Conservation (phyloP, 768 basidiomycete genomes). For the Calocera cornea region DNA sequence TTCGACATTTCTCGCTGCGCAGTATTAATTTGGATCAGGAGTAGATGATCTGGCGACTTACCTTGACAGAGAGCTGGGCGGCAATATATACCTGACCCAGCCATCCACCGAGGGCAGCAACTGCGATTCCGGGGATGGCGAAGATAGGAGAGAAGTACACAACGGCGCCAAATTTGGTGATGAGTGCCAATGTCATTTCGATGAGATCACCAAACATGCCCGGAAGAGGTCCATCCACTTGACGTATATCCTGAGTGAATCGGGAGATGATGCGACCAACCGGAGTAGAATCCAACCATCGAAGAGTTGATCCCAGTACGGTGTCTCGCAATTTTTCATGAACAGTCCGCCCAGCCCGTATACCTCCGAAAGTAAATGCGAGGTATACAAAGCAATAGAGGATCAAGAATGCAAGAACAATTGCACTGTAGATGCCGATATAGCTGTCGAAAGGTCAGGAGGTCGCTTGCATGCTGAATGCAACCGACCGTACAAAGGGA, state of each 20-base stretch:
- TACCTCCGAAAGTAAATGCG: constrained; percentile 20
- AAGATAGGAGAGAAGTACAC: constrained; percentile 15
- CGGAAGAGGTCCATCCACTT: constrained; percentile 9
- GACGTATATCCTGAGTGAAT: constrained; percentile 15
- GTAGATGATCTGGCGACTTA: neutral
- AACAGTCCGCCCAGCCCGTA: constrained; percentile 20
- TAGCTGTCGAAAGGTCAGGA: constrained; percentile 21
- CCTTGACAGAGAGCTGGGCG: constrained; percentile 28
- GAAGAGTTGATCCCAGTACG: constrained; percentile 18
- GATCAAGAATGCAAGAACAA: constrained; percentile 15
- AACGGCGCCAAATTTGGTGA: constrained; percentile 16
- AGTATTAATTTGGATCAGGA: neutral
- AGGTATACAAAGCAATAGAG: constrained; percentile 3
- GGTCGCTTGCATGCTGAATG: constrained; percentile 8
- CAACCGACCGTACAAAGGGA: neutral
- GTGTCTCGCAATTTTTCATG: constrained; percentile 19
- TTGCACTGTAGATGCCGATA: constrained; percentile 22
- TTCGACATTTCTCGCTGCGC: constrained; percentile 23
- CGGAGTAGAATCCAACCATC: constrained; percentile 17
- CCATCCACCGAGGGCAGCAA: constrained; percentile 20
- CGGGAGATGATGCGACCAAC: constrained; percentile 18
- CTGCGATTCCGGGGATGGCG: constrained; percentile 11
- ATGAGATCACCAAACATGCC: constrained; percentile 1
- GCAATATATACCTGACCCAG: constrained; percentile 28
- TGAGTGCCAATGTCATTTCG: constrained; percentile 13